These are phyloP conservation scores for Ramularia endophylla DNA, from an alignment of 2,329 filamentous ascomycete species.

Conservation along the genomic window DNA sequence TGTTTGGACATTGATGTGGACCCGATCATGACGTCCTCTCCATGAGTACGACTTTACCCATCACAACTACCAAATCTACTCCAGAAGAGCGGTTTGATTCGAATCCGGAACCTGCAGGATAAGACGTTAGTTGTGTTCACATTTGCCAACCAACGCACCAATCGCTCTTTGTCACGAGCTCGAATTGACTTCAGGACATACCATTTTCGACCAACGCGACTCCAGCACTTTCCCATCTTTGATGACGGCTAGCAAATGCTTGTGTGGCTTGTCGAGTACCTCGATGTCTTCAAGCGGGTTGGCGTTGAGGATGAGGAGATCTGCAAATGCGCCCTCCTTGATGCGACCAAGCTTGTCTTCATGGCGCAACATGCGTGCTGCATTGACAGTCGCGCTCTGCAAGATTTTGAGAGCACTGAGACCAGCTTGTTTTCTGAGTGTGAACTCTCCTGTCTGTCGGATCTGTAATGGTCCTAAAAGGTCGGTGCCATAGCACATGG, in stretches of 20 bases:
- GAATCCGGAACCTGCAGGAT: conserved; percentile 17
- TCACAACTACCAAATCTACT: too few relatives aligned
- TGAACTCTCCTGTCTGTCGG: conserved; percentile 48
- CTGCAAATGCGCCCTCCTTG: conserved; percentile 46
- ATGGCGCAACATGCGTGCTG: conserved; percentile 45
- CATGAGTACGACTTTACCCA: too few relatives aligned
- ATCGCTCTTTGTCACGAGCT: too few relatives aligned
- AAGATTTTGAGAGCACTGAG: conserved; percentile 41
- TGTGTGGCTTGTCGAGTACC: conserved; percentile 45
- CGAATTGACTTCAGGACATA: too few relatives aligned
- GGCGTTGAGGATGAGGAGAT: conserved; percentile 47
- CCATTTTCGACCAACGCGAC: conserved; percentile 32
- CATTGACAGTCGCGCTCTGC: conserved; percentile 48
- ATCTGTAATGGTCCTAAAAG: conserved; percentile 43
- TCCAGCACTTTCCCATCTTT: conserved; percentile 49
- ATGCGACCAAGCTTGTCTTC: conserved; percentile 47
- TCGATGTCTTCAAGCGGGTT: conserved; percentile 54
- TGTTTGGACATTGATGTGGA: conserved; percentile 25
- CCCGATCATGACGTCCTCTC: too few relatives aligned
- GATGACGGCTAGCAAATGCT: conserved; percentile 46
- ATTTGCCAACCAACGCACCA: too few relatives aligned
- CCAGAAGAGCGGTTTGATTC: conserved; percentile 12
- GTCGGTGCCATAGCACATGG: conserved; percentile 52
- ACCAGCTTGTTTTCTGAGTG: conserved; percentile 39
- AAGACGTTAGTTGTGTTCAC: too few relatives aligned